These are phyloP conservation scores for Blastocystis hominis DNA, from an alignment of 352 stramenopile genomes.

Conservation along the genomic window DNA sequence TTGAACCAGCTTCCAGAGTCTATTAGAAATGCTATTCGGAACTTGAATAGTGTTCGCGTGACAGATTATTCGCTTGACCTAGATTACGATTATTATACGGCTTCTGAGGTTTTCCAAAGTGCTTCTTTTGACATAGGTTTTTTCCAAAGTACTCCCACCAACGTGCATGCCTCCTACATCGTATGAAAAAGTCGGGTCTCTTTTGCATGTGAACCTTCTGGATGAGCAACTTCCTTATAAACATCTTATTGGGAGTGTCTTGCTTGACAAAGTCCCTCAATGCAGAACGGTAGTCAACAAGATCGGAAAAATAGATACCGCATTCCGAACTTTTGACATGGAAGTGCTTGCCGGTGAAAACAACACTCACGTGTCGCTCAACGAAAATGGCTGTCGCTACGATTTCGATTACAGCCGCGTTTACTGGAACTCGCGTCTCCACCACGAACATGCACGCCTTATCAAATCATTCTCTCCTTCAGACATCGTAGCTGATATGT, in stretches of 20 bases:
- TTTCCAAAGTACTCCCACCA: conserved; percentile 66
- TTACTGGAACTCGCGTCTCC: conserved; percentile 79
- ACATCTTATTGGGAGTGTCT: conserved; percentile 82
- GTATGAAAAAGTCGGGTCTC: conserved; percentile 87
- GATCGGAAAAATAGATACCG: conserved; percentile 80
- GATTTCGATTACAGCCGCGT: conserved; percentile 75
- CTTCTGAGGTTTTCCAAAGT: conserved; percentile 62
- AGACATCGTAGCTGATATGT: conserved; percentile 74
- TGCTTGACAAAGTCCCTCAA: conserved; percentile 87
- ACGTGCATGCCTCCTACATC: conserved; percentile 77
- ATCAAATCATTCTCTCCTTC: conserved; percentile 65
- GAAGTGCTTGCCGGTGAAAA: conserved; percentile 75
- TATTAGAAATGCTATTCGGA: neutral
- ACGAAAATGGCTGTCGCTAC: conserved; percentile 74
- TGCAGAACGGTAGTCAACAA: conserved; percentile 95
- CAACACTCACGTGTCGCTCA: conserved; percentile 71
- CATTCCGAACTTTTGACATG: conserved; percentile 81
- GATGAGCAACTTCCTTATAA: conserved; percentile 85
- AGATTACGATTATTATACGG: conserved; percentile 63
- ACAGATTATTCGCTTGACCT: neutral
- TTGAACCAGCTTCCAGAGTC: neutral
- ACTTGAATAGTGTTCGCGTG: no score
- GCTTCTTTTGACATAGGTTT: conserved; percentile 15
- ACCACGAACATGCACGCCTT: conserved; percentile 75
- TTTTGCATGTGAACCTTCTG: conserved; percentile 90